Base-by-base conservation (phyloP, 2,329 filamentous ascomycete genomes). In the Xylariales sp. region DNA sequence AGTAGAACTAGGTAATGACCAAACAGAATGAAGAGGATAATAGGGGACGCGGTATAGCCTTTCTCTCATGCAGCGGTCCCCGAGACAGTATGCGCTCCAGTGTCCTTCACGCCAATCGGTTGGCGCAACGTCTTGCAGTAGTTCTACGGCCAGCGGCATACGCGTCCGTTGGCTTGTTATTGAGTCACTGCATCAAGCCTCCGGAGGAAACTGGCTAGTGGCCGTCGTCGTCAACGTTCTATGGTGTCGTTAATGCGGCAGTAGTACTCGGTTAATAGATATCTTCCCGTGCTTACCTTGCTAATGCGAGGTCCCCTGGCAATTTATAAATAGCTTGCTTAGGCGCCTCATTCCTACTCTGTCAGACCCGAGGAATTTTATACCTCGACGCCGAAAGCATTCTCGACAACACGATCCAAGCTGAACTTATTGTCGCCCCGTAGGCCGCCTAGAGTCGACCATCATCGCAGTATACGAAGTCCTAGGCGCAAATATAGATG, bases 241-340 rank as follows among this genome's bases (percentile, higher is more conserved):
- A 72, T 81, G 77, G 73, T 79, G 80, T 63, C 36, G 60, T 65
- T 50, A 39, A 62, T 50, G 52, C 49, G 55, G 67, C 50, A 62
- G 53, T 59, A 49, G 48, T 28, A 7, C 30, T 45, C 48, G 48
- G 50, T 39, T 55, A 36, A 12, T 32, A 49, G 45, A 54, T 48
- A 56, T 56, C 34, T 23, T 43, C 41, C 62, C 52, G 41, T 70
- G 62, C 57, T 69, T 55, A 56, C 30, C 54, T 34, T 23, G 32
- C 36, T 28, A 46, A 34, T 23, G 54, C 5, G n/a, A 59, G 34
- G 30, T 45, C 56, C 53, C 39, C 43, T 18, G 5, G 10, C 7
- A 46, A 41, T 65, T 71, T 71, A 71, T 71, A 71, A 69, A 71
- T 71, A 71, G 59, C 67, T 69, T 57, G 61, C 59, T 67, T 62